Evolutionary conservation across 1,284 basidiomycete genomes (phyloP), one percentile per base, ranked within the genome.

Genomic region (Sphaerobolus stellatus): DNA sequence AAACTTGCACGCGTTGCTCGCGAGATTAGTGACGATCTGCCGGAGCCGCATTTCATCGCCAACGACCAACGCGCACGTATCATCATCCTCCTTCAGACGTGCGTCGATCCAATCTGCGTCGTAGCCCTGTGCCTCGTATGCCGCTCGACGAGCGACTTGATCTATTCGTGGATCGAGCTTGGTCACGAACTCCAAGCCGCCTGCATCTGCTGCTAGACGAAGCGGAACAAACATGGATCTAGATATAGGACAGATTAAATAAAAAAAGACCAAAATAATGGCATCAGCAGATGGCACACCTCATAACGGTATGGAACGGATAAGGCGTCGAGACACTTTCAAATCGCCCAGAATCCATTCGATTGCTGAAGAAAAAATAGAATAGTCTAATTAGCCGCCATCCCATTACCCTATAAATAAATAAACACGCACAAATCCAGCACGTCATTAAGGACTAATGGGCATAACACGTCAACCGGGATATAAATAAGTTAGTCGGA

Each of bases 261-360:
- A n/a, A n/a, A n/a, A n/a, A n/a, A n/a, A n/a, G n/a, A n/a, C n/a
- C n/a, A n/a, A n/a, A n/a, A n/a, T n/a, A n/a, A n/a, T n/a, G n/a
- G n/a, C n/a, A n/a, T n/a, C n/a, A n/a, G n/a, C n/a, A n/a, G n/a
- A n/a, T n/a, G n/a, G n/a, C n/a, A n/a, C n/a, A n/a, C n/a, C n/a
- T n/a, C n/a, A 95, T 86, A 40, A 88, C 84, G 62, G 88, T 83
- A 69, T 94, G 92, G 65, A 94, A 90, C 25, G 86, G 76, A 71
- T 92, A 94, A 3, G 92, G 91, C 78, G 83, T 80, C 5, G 79
- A 79, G 24, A 84, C 79, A 25, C 82, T 84, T 65, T 91, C 88
- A 62, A 93, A 91, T 30, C 81, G 80, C 3, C 88, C 88, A 58
- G 86, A 86, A 63, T 92, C 89, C 86, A 90, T 88, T 41, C 87